Evolutionary conservation across 164 flowering plant genomes (phyloP).

Genomic region (Saururus chinensis): DNA sequence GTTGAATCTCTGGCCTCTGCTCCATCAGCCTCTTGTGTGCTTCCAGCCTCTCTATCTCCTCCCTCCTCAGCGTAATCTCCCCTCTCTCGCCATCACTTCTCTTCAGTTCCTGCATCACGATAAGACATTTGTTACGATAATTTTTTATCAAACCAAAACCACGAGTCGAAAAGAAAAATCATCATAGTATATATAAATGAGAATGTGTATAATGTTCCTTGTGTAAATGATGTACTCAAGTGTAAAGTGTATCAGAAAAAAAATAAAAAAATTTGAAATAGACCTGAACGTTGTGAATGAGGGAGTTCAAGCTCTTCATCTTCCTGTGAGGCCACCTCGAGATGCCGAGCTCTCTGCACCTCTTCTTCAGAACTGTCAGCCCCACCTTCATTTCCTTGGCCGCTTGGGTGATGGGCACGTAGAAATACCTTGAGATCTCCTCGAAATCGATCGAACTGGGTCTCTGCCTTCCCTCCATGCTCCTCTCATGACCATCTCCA

Average conservation of each 20-base stretch:
- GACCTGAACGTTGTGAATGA: conserved; percentile 53
- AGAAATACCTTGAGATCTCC: conserved; percentile 49
- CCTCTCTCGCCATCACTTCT: conserved; percentile 3
- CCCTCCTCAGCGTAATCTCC: conserved; percentile 3
- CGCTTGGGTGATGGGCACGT: conserved; percentile 42
- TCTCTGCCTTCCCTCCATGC: conserved; percentile 8
- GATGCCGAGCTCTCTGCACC: conserved; percentile 49
- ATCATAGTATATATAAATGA: too few relatives aligned
- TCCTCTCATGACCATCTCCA: neutral
- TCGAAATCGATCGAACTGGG: conserved; percentile 23
- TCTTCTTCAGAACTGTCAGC: conserved; percentile 49
- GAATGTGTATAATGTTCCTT: too few relatives aligned
- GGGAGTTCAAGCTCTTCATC: conserved; percentile 47
- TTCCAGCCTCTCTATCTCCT: conserved; percentile 33
- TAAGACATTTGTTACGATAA: neutral
- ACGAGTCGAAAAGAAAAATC: neutral
- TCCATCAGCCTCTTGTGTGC: conserved; percentile 33
- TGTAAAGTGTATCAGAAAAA: neutral
- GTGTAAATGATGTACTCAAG: too few relatives aligned
- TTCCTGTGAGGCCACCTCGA: conserved; percentile 60
- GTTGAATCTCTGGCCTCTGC: conserved; percentile 34
- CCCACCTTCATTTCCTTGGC: conserved; percentile 49
- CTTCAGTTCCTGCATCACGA: conserved; percentile 32
- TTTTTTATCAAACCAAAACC: neutral
- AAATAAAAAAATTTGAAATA: neutral